Base-by-base conservation (phyloP, 148 eudicot species). In the Hydrangea macrophylla region DNA sequence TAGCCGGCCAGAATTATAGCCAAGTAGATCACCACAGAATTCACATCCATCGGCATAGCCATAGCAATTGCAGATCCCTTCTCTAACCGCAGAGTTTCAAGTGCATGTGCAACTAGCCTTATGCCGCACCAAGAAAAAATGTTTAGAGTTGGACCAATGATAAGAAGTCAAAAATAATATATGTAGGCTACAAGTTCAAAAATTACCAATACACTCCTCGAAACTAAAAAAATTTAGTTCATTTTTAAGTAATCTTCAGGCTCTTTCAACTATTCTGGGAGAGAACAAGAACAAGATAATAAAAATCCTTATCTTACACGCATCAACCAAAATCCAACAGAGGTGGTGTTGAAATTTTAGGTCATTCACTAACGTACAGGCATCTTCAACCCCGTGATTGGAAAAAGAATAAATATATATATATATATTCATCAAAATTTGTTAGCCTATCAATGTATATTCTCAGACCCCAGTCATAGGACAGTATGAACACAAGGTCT, bases 1-100 rank as follows among this genome's bases (percentile, higher is more conserved):
- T 86, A 79, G 75, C 98, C 98, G 30, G 95, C 86, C 64, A 94
- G 88, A 71, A 94, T 89, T 67, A 94, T 86, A 57, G 97, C 98
- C 40, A 94, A 86, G 76, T 94, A 94, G 64, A 94, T 86, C 64
- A 94, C 80, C 71, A 94, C 98, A 28, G 98, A 78, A 61, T 82
- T 79, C 28, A 94, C 96, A 82, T 83, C 78, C 98, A 94, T 94
- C 20, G 98, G 97, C 98, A 94, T 94, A 77, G 88, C 97, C 72
- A 94, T 88, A 42, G 98, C 98, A 80, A 94, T 83, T 60, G 98
- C 90, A 67, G 97, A 86, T 80, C 98, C 95, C 74, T 70, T 75
- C 36, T 85, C 86, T 79, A 94, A 73, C 60, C 80, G 82, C 73
- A 90, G 75, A 42, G 87, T 80, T 64, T 78, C 87, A 77, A 94